These are phyloP conservation scores for Hyparrhenia diplandra DNA, from an alignment of 176 grass and related monocot genomes.

Conservation along the genomic window DNA sequence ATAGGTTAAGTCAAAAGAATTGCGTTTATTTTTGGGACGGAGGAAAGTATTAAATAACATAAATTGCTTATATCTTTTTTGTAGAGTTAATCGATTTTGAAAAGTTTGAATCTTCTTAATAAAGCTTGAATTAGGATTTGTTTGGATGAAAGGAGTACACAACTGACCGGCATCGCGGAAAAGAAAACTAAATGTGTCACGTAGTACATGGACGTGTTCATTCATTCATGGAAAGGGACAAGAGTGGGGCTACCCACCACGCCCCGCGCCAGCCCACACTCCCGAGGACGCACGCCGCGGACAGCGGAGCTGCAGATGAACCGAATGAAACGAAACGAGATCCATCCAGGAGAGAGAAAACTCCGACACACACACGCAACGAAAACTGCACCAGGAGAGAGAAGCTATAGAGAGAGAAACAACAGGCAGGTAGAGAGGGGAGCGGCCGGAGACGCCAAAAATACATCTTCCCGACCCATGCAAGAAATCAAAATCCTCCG, in stretches of 20 bases:
- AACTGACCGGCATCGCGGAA: background rate
- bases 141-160: too few species aligned
- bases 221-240: background rate
- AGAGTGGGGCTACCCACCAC: background rate
- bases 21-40: too few species aligned
- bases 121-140: too few species aligned
- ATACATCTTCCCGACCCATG: constrained; percentile 9
- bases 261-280: constrained; percentile 12
- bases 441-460: constrained; percentile 30
- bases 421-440: background rate
- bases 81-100: too few species aligned
- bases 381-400: background rate
- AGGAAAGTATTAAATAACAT: too few species aligned
- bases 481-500: constrained; percentile 8
- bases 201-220: background rate
- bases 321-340: background rate
- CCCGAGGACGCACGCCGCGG: background rate
- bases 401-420: background rate
- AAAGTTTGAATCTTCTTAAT: too few species aligned
- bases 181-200: background rate
- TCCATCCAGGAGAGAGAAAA: background rate
- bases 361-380: background rate
- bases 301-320: background rate
- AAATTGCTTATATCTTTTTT: too few species aligned
- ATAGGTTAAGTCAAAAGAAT: too few species aligned